A percentile compares a stretch with the other conserved stretches of the same genome.
These are phyloP conservation scores for Chrysosphaeria jannelii DNA, from an alignment of 2,329 filamentous ascomycete species.

Conservation along the genomic window DNA sequence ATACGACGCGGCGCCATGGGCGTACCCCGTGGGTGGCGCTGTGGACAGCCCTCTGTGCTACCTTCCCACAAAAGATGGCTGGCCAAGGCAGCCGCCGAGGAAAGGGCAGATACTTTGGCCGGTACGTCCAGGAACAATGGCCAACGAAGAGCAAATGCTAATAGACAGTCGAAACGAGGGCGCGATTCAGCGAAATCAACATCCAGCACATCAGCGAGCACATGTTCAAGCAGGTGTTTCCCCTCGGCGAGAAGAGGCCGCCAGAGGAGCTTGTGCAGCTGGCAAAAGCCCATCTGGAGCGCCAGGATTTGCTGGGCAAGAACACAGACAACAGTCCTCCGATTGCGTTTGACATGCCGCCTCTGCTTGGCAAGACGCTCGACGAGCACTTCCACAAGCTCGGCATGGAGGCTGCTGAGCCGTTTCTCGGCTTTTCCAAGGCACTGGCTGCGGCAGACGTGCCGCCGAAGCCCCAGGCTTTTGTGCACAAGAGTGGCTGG, in stretches of 20 bases:
- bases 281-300: slow-evolving; percentile 49
- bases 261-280: slow-evolving; percentile 48
- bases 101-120: no score
- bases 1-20: no score
- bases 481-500: slow-evolving; percentile 64
- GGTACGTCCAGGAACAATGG: no score
- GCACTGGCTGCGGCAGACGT: slow-evolving; percentile 34
- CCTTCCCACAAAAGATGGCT: no score
- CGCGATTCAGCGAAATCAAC: slow-evolving; percentile 73
- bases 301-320: slow-evolving; percentile 74
- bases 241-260: slow-evolving; percentile 20
- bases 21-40: no score
- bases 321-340: slow-evolving; percentile 49
- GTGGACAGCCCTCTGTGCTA: no score
- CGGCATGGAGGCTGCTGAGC: slow-evolving; percentile 62
- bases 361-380: slow-evolving; percentile 46
- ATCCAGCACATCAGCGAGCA: slow-evolving; percentile 76
- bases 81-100: no score
- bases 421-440: slow-evolving; percentile 48
- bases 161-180: slow-evolving; percentile 16
- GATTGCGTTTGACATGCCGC: slow-evolving; percentile 62
- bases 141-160: no score
- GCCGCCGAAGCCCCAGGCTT: slow-evolving; percentile 31
- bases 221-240: slow-evolving; percentile 63
- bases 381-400: slow-evolving; percentile 88